phyloP scores from a whole-genome alignment of 768 basidiomycete species.

The Xerocomus potaroensis region DNA sequence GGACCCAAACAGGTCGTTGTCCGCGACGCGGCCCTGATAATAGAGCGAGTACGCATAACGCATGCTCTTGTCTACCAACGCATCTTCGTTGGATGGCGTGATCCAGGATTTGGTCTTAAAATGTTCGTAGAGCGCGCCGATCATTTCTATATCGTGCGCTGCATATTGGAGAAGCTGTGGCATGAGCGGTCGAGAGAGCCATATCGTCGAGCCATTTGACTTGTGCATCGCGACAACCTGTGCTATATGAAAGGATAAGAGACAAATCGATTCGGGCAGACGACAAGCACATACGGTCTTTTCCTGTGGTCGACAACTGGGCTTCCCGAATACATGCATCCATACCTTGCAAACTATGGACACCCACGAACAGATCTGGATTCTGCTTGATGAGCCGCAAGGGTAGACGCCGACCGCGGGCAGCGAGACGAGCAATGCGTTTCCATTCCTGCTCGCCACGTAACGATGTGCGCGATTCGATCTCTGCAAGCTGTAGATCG shows the following conservation, averaged over 20 bases:
- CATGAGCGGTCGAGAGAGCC: constrained; percentile 37
- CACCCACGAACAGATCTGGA: constrained; percentile 22
- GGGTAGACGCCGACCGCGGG: constrained; percentile 22
- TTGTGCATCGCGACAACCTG: constrained; percentile 37
- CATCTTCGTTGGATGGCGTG: constrained; percentile 10
- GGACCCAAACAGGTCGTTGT: constrained; percentile 22
- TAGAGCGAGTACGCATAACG: constrained; percentile 28
- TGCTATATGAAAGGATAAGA: constrained; percentile 15
- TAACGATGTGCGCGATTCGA: constrained; percentile 25
- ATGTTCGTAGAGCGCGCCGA: constrained; percentile 33
- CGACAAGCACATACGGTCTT: constrained; percentile 30
- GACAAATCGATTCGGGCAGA: not conserved
- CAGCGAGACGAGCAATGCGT: constrained; percentile 25
- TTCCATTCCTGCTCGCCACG: constrained; percentile 25
- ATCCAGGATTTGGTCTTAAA: constrained; percentile 29
- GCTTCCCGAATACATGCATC: constrained; percentile 30
- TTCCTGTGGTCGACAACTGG: constrained; percentile 22
- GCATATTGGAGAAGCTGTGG: constrained; percentile 37
- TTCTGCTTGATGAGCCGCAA: constrained; percentile 21
- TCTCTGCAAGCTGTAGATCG: constrained; percentile 41
- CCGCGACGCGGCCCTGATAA: constrained; percentile 25
- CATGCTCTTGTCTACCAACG: constrained; percentile 24
- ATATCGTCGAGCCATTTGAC: constrained; percentile 24
- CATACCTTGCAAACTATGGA: constrained; percentile 36
- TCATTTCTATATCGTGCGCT: constrained; percentile 39